Evolutionary conservation across 352 stramenopile genomes (phyloP), one percentile per base, ranked within the genome.

Genomic region (Pythium myriotylum): DNA sequence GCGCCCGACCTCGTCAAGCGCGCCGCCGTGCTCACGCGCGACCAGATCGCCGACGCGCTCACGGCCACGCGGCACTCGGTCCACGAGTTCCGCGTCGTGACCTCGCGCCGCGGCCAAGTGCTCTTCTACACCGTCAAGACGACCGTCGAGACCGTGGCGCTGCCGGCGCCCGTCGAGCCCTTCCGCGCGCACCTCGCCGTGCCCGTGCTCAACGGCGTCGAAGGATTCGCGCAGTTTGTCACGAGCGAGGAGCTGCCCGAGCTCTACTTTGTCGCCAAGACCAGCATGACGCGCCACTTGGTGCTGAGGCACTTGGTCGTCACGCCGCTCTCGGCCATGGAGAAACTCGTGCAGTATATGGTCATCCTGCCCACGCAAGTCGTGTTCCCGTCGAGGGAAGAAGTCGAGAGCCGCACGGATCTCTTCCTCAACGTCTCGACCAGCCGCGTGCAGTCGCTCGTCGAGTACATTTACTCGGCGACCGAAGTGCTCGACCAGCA

Each of bases 251-350:
- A 94, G 62, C 70, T 94, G 4, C 83, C 84, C 27, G 85, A 94
- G 62, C 70, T 94, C 35, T 94, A 94, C 59, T 92, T 92, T 59
- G 85, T 94, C 20, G 85, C 85, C 54, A 92, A 92, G 71, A 92
- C 82, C 49, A 78, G 72, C 12, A 92, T 94, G 79, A 67, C 78
- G 12, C 45, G 77, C 9, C 83, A 81, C 42, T 71, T 90, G 26
- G 77, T 92, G 55, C 56, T 92, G 32, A 74, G 81, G 1, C 73
- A 89, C 47, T 52, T 91, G 13, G 81, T 94, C 42, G 59, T 91
- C n/a, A 81, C 83, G 48, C 76, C 81, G 23, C 65, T 94, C 42
- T 72, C 76, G 27, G 85, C 83, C 8, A 62, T 74, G 7, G 85
- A 94, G 68, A 79, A 84, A 32, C 62, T 91, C 14, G 75, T 92